Evolutionary conservation across 352 stramenopile genomes (phyloP).

Genomic region (Elongisporangium undulatum): DNA sequence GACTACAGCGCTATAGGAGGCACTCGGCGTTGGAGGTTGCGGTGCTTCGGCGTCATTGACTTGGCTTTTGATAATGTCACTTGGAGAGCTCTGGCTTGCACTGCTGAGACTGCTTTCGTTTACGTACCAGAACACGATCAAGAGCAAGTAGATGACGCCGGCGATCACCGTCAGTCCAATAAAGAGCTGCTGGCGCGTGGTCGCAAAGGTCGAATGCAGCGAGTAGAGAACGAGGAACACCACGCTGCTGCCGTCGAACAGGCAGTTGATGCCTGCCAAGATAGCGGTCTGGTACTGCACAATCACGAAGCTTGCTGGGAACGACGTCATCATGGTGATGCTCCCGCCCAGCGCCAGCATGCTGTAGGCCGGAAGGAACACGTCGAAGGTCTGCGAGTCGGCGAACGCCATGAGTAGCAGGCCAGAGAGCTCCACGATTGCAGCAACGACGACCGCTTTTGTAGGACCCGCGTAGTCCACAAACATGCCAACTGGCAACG

Average conservation of each 20-base stretch:
- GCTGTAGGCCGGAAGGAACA: constrained; percentile 42
- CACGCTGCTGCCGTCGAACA: constrained; percentile 41
- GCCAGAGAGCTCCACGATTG: constrained; percentile 33
- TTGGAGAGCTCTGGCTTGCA: no score
- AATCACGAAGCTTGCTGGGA: constrained; percentile 34
- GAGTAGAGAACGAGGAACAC: constrained; percentile 36
- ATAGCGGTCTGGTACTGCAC: constrained; percentile 41
- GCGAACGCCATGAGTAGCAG: constrained; percentile 46
- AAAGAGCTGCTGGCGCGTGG: constrained; percentile 24
- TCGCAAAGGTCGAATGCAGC: constrained; percentile 20
- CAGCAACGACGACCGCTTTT: constrained; percentile 20
- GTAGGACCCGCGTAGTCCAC: constrained; percentile 45
- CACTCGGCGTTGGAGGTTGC: no score
- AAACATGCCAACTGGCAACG: constrained; percentile 51
- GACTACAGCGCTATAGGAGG: no score
- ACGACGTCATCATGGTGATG: constrained; percentile 52
- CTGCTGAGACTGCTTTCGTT: constrained; percentile 30
- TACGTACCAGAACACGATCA: constrained; percentile 44
- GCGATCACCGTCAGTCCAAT: constrained; percentile 19
- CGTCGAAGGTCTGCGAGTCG: constrained; percentile 42
- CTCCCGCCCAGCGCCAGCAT: constrained; percentile 32
- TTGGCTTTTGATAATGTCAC: no score
- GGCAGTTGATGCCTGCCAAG: constrained; percentile 36
- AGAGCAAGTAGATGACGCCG: constrained; percentile 20
- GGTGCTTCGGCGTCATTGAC: no score